These are phyloP conservation scores for Paspalum notatum DNA, from an alignment of 176 grass and related monocot genomes.

Conservation along the genomic window DNA sequence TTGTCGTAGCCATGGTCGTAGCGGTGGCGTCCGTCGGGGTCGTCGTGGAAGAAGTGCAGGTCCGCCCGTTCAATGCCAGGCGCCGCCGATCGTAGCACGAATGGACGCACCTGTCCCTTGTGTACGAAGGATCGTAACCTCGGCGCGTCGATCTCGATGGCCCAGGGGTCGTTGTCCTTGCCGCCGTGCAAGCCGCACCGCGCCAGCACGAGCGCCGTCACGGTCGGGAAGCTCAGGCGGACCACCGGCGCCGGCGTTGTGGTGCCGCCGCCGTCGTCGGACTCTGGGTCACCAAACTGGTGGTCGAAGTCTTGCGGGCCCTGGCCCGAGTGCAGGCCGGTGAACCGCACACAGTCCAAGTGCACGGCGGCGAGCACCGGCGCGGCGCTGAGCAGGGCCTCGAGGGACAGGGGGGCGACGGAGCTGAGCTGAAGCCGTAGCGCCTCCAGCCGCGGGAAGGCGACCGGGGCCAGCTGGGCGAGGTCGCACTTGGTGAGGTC, in stretches of 20 bases:
- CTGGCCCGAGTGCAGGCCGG: no score
- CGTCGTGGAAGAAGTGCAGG: neutral
- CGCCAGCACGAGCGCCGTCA: no score
- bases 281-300: no score
- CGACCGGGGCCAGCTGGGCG: neutral
- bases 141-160: neutral
- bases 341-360: neutral
- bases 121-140: neutral
- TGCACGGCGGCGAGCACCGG: neutral
- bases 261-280: no score
- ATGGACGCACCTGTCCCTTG: neutral
- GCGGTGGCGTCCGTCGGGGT: fast-evolving
- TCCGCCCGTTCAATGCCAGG: neutral
- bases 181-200: no score
- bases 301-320: no score
- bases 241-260: no score
- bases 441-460: neutral
- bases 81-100: neutral
- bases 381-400: neutral
- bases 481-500: neutral
- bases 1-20: neutral
- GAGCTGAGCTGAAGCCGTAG: neutral
- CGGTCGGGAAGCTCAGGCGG: no score
- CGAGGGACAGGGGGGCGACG: neutral
- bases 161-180: neutral